Conservation (phyloP, 2,329 filamentous ascomycete species). For the Trichophyton equinum region DNA sequence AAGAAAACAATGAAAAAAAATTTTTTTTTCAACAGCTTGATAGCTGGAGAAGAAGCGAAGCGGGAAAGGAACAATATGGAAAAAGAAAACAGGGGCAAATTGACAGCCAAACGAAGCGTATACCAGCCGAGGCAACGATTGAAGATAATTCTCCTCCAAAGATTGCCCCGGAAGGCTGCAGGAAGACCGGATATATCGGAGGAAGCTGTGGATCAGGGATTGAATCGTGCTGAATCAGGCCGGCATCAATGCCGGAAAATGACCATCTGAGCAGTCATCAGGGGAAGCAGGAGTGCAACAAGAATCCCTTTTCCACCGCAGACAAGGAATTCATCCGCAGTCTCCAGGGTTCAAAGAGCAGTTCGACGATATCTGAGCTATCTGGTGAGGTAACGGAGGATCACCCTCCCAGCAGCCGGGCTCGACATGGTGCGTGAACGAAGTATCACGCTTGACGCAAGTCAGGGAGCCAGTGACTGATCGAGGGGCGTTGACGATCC, state of each 20-base stretch:
- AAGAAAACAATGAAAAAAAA: not conserved
- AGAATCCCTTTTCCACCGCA: not conserved
- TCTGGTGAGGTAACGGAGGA: not conserved
- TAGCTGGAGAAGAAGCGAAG: not conserved
- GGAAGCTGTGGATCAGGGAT: not conserved
- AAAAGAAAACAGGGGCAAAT: not conserved
- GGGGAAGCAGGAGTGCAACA: too few relatives aligned
- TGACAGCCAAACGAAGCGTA: not conserved
- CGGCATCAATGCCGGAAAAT: not conserved
- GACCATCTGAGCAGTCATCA: not conserved
- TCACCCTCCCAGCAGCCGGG: not conserved
- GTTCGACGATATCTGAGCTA: not conserved
- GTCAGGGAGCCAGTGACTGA: not conserved
- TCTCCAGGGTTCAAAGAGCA: not conserved
- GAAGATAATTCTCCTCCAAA: not conserved
- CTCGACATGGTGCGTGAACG: not conserved
- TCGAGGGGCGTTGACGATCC: not conserved
- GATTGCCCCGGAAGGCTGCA: not conserved
- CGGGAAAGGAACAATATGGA: not conserved
- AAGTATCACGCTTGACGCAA: not conserved
- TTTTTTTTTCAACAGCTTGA: not conserved
- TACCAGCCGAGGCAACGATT: not conserved
- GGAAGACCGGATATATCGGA: not conserved
- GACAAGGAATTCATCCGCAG: not conserved
- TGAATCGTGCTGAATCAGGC: not conserved